Base-by-base conservation (phyloP, 2,329 filamentous ascomycete species). In the Verticillium zaregamsianum region DNA sequence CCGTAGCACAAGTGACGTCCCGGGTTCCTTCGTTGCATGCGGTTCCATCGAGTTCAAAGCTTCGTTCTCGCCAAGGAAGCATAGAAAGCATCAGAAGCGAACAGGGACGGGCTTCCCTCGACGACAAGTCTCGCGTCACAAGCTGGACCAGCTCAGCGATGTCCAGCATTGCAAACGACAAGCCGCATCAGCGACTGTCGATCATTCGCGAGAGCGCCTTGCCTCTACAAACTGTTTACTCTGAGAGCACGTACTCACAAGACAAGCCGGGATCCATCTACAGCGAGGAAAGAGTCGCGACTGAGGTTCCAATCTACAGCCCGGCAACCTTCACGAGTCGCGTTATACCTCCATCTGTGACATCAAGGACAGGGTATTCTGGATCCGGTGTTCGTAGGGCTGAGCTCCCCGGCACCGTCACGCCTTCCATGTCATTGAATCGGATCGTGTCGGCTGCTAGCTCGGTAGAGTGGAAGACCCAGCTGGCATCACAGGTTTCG, bases 141-240 rank as follows among this genome's bases (percentile, higher is more conserved):
- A 92, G 89, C 71, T 92, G 90, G 90, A 84, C 83, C 5, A 85
- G 86, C 64, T 90, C 89, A 0, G 85, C 83, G 1, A 79, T 80
- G 2, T 82, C 82, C 61, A 86, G 83, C 3, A 81, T 84, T 3
- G 73, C 80, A 6, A 85, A 74, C 71, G 62, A 80, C 55, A 74
- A 62, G 20, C 62, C 58, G 5, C 69, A 69, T 60, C 82, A 89
- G 67, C 81, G 85, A 1, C 74, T 90, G n/a, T 88, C 86, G 2
- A 80, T 87, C 28, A 90, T 90, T 68, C 84, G 84, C 55, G 87
- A 90, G 70, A 79, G 79, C 62, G 80, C 80, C 1, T 71, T 40
- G n/a, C 58, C 40, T 6, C 3, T 31, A 15, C 15, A 28, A 3
- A 54, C 40, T 2, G 31, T 49, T 7, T 81, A 82, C 57, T 73